phyloP scores from a whole-genome alignment of 192 early-diverging fungal species.

The Spizellomyces punctatus region DNA sequence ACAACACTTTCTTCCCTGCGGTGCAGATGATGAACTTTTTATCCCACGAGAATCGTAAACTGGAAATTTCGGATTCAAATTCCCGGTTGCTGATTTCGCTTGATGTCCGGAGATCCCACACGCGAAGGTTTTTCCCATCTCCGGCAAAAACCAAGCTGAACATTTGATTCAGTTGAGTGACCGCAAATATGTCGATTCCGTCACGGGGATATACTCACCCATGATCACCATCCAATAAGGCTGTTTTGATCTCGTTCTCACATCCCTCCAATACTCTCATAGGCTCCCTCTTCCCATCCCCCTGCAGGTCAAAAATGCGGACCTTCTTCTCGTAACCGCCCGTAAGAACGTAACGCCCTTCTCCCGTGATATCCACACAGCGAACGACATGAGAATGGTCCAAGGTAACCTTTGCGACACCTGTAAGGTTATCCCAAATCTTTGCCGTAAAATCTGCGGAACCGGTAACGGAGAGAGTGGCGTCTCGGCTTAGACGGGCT shows the following conservation, averaged over 20 bases:
- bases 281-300: conserved; percentile 33
- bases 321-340: conserved; percentile 83
- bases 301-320: conserved; percentile 77
- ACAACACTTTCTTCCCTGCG: conserved; percentile 73
- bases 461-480: conserved; percentile 84
- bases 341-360: conserved; percentile 72
- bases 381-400: conserved; percentile 83
- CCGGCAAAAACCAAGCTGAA: conserved; percentile 47
- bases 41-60: conserved; percentile 75
- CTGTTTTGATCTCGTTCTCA: conserved; percentile 62
- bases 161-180: background rate
- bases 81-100: conserved; percentile 63
- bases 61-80: conserved; percentile 67
- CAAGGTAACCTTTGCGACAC: conserved; percentile 70
- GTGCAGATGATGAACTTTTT: conserved; percentile 75
- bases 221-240: conserved; percentile 62
- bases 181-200: background rate
- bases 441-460: conserved; percentile 88
- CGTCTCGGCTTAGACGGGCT: conserved; percentile 74
- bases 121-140: conserved; percentile 50
- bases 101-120: conserved; percentile 76
- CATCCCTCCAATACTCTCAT: conserved; percentile 53
- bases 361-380: conserved; percentile 76
- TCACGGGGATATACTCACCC: conserved; percentile 32
- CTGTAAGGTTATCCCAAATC: conserved; percentile 86